Evolutionary conservation across 306 rosid genomes (phyloP), one percentile per base, ranked within the genome.

Genomic region (Fragaria ananassa): DNA sequence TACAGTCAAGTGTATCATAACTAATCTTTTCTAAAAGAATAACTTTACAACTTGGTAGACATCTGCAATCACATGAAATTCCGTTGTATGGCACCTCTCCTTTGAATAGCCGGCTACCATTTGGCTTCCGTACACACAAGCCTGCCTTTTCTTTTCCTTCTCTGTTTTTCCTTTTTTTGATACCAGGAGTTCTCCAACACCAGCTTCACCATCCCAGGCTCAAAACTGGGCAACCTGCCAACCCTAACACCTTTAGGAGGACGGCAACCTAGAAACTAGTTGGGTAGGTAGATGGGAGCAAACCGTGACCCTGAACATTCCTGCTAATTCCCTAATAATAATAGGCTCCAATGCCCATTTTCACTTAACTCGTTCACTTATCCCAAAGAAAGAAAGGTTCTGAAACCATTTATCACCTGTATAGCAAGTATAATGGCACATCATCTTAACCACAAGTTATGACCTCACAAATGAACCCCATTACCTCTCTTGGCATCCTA

Each of bases 331-430:
- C 19, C 8, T 61, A 42, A 5, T 61, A 25, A 29, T 27, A 17
- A 4, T 51, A 35, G 13, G 17, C 63, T 53, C 58, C 29, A 6
- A 72, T 37, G 19, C 19, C 17, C 44, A 34, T 39, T 71, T 53
- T 12, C 76, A 53, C 49, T 21, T 34, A 72, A n/a, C 49, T 31
- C 45, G 10, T 70, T 49, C 25, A 56, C 80, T 6, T 29, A 60
- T 14, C 31, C 34, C 15, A 51, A 35, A 23, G 1, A 50, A 54
- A 11, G 4, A 8, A 56, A 19, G 49, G 19, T 77, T 23, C 62
- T 68, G 41, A 69, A 70, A 56, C 54, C 4, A 12, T 64, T 21
- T 4, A 18, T 49, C 14, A 62, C 31, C 57, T 4, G 3, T 35
- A 14, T 10, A 8, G 13, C 47, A 11, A 56, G 18, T 44, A 21